Evolutionary conservation across 2,329 filamentous ascomycete species (phyloP).

Genomic region (Trichoderma arundinaceum): DNA sequence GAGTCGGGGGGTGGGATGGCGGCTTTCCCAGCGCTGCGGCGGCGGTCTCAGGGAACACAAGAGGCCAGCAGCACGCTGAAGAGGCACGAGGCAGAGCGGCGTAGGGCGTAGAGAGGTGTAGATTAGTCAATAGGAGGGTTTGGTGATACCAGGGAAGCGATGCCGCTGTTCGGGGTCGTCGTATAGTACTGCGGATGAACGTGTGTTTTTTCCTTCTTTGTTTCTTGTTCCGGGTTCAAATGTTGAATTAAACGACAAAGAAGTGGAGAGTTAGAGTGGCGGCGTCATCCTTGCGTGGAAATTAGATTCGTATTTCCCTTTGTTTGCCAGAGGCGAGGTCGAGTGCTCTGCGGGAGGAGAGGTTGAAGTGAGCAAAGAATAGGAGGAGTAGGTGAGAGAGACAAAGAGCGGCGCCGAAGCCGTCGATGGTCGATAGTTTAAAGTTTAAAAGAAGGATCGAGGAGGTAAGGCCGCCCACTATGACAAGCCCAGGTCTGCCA

Average conservation of each 20-base stretch:
- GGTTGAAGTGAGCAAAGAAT: neutral
- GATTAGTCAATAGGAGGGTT: neutral
- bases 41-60: conserved; percentile 29
- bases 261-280: conserved; percentile 18
- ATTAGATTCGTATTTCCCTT: neutral
- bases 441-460: conserved; percentile 19
- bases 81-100: neutral
- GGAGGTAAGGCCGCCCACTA: conserved; percentile 21
- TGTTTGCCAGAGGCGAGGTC: neutral
- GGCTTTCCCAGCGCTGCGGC: conserved; percentile 8
- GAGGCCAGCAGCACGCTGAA: neutral
- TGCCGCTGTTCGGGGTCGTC: too few species aligned
- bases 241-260: conserved; percentile 14
- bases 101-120: neutral
- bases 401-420: neutral
- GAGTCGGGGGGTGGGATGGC: conserved; percentile 34
- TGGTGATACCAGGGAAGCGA: conserved; percentile 5
- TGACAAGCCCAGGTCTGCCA: conserved; percentile 10
- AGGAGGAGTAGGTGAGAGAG: neutral
- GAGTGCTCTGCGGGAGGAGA: neutral
- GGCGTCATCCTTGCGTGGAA: conserved; percentile 13
- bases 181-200: neutral
- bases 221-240: neutral
- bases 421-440: conserved; percentile 10
- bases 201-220: neutral